A percentile compares a stretch with the other conserved stretches of the same genome.
phyloP scores from a whole-genome alignment of 2,329 filamentous ascomycete genomes.

The Trichoderma sp. region DNA sequence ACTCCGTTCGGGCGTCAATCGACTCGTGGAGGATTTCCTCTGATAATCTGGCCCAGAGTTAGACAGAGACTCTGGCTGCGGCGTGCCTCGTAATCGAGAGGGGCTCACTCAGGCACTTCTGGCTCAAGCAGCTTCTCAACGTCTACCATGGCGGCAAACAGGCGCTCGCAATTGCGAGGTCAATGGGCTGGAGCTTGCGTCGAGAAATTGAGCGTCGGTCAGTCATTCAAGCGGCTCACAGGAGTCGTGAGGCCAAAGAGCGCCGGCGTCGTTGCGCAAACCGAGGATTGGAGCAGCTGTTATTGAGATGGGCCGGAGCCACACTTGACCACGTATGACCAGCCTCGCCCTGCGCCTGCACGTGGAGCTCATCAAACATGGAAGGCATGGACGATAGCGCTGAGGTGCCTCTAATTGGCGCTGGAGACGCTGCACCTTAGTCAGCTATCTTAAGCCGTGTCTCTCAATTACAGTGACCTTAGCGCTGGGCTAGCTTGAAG shows the following conservation, averaged over 20 bases:
- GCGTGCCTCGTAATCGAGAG: slow-evolving; percentile 15
- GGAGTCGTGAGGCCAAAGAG: not conserved
- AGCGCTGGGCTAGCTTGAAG: not conserved
- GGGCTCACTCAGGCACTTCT: slow-evolving; percentile 71
- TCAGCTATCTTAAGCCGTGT: not conserved
- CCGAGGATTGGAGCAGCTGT: slow-evolving; percentile 17
- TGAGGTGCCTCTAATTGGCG: not conserved
- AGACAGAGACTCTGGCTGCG: slow-evolving; percentile 25
- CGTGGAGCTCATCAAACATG: slow-evolving; percentile 6
- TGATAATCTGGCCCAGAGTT: slow-evolving; percentile 66
- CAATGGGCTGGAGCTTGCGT: slow-evolving; percentile 9
- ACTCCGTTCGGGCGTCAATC: slow-evolving; percentile 89
- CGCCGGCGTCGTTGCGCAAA: slow-evolving; percentile 9
- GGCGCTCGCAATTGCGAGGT: slow-evolving; percentile 29
- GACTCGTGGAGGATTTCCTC: slow-evolving; percentile 92
- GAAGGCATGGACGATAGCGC: not conserved
- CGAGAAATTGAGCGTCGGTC: not conserved
- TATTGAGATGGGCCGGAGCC: not conserved
- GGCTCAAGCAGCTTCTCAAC: slow-evolving; percentile 42
- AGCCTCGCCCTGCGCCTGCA: slow-evolving; percentile 17
- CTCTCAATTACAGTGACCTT: not conserved
- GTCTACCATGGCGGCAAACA: slow-evolving; percentile 59
- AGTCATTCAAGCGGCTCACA: not conserved
- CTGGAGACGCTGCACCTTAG: not conserved
- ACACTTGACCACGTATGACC: slow-evolving; percentile 23